Evolutionary conservation across 306 rosid genomes (phyloP), one percentile per base, ranked within the genome.

Genomic region (Castanopsis chinensis): DNA sequence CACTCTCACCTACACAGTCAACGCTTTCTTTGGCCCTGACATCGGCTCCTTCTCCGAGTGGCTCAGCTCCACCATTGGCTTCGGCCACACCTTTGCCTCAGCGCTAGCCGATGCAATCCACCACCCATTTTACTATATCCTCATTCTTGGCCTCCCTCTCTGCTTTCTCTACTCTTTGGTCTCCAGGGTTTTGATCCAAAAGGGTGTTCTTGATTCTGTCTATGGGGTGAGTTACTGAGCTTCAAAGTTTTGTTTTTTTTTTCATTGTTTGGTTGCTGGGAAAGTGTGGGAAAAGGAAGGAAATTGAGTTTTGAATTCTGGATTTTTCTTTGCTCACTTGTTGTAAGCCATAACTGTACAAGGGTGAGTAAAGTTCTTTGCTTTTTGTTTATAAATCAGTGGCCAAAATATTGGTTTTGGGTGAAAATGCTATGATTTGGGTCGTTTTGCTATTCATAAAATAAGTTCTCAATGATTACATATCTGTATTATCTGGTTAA

Each of bases 11-110:
- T 94, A 90, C 87, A 74, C 93, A 55, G 0, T 90, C 83, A 94
- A 94, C 80, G 82, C 98, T 72, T 94, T 94, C 92, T 94, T 94
- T 78, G 97, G 94, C 68, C 98, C 98, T 9, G 98, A 92, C 77
- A 85, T 94, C 80, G 97, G 98, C 76, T 92, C 97, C 80, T 94
- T 94, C 92, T 77, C 92, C 5, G 90, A 92, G 8, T 92, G 97
- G 98, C 91, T 94, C 7, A 84, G 78, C 52, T 86, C 96, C 33
- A 33, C 76, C 63, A 3, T 85, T 12, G 90, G 85, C 30, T 14
- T 80, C 45, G 78, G 76, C 57, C 20, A 52, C 15, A 5, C 63
- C 17, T 30, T 85, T 2, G 94, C 85, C 51, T 89, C 92, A 68
- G 58, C 77, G 3, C 70, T 89, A 1, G 87, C 94, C 6, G 83